These are phyloP conservation scores for Elongisporangium prolatum DNA, from an alignment of 352 stramenopile genomes.

Conservation along the genomic window DNA sequence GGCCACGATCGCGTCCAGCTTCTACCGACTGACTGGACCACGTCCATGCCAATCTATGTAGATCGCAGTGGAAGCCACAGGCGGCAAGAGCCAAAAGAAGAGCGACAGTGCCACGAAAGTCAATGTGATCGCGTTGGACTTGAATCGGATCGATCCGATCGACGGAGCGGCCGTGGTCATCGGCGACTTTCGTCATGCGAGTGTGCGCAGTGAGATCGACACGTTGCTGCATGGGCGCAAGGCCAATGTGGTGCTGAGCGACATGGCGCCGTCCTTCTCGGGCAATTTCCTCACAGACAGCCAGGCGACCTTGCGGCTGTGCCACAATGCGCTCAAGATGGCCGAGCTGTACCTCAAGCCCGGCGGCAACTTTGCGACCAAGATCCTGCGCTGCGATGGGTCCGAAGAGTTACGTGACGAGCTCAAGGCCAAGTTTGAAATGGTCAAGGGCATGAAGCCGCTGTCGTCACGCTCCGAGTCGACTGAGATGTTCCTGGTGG, in stretches of 20 bases:
- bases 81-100: conserved; percentile 7
- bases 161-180: conserved; percentile 63
- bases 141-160: conserved; percentile 66
- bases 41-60: neutral
- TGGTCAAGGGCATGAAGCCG: conserved; percentile 81
- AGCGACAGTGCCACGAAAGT: conserved; percentile 10
- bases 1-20: neutral
- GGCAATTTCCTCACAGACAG: conserved; percentile 74
- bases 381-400: conserved; percentile 75
- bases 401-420: conserved; percentile 71
- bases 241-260: conserved; percentile 80
- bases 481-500: conserved; percentile 82
- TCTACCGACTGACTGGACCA: neutral
- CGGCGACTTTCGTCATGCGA: conserved; percentile 75
- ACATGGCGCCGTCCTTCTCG: conserved; percentile 86
- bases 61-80: conserved; percentile 59
- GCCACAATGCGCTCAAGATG: conserved; percentile 83
- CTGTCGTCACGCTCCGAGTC: conserved; percentile 74
- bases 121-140: conserved; percentile 71
- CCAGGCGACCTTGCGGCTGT: conserved; percentile 77
- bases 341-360: conserved; percentile 75
- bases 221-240: conserved; percentile 35
- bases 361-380: conserved; percentile 75
- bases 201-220: conserved; percentile 51
- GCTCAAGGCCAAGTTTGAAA: conserved; percentile 63